A percentile compares a stretch with the other conserved stretches of the same genome.
phyloP scores from a whole-genome alignment of 2,329 filamentous ascomycete genomes.

The Thielaviopsis populi region DNA sequence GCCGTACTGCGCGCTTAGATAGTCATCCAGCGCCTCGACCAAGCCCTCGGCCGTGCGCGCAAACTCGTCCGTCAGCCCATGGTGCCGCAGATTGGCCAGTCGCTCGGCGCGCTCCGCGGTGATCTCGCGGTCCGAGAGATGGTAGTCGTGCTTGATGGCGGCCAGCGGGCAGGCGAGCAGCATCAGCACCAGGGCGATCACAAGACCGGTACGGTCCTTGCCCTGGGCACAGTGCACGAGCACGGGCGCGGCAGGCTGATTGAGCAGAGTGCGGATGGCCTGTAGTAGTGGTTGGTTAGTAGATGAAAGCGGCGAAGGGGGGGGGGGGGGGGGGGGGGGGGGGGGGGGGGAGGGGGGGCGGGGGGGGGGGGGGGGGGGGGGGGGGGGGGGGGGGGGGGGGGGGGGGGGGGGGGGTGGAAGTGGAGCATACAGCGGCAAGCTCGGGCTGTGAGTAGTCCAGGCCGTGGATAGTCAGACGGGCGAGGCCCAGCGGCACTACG shows the following conservation, averaged over 20 bases:
- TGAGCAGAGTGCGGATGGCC: neutral
- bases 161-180: constrained; percentile 40
- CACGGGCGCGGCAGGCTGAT: constrained; percentile 36
- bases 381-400: neutral
- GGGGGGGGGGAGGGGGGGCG: neutral
- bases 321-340: neutral
- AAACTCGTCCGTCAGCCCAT: constrained; percentile 63
- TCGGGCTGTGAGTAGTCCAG: constrained; percentile 52
- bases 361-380: neutral
- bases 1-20: constrained; percentile 49
- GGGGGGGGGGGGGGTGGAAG: neutral
- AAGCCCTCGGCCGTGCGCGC: constrained; percentile 49
- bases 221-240: constrained; percentile 79
- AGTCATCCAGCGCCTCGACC: constrained; percentile 40
- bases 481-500: constrained; percentile 56
- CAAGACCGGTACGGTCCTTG: constrained; percentile 63
- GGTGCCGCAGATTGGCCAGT: constrained; percentile 49
- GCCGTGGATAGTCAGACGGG: constrained; percentile 54
- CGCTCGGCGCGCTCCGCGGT: constrained; percentile 45
- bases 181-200: constrained; percentile 53
- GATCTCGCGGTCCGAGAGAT: constrained; percentile 46
- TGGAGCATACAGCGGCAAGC: constrained; percentile 31
- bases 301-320: neutral
- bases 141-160: constrained; percentile 58
- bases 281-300: neutral